Base-by-base conservation (phyloP, 805 yeast species). In the Cyberlindnera galapagoensis region DNA sequence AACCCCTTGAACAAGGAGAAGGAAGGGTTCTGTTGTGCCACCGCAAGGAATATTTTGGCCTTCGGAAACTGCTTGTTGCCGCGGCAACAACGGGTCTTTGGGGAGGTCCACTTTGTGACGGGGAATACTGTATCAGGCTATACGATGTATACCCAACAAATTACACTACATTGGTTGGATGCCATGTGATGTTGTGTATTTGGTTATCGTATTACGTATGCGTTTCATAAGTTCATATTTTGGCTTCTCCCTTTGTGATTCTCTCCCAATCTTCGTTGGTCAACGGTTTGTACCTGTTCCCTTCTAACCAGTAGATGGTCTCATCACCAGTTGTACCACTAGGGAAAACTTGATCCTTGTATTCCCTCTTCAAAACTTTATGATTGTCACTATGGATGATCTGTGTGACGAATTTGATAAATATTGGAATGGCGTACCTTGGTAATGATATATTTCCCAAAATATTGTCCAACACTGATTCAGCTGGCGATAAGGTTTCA, bases 391-490 rank as follows among this genome's bases (percentile, higher is more conserved):
- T 75, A 28, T 75, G 71, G 44, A 71, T 70, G 39, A 87, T 78
- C 31, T 61, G 59, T 21, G 61, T 53, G 24, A 74, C 79, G 49
- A 86, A 71, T 53, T 86, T 82, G 32, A 86, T 58, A 51, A 88
- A 86, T 23, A 80, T 67, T 0, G 97, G 97, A 21, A 85, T 65
- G 0, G 97, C 94, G 59, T 83, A 88, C 46, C 71, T 76, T 16
- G 97, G 96, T 39, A 88, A 65, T 21, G 71, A 63, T 18, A 69
- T 52, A 27, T 56, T 50, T 18, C 41, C 25, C 8, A 70, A 60
- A 24, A 75, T 39, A 9, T 55, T 55, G 6, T 59, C 46, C 30
- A 76, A 55, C 3, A 74, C 51, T 10, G 49, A 42, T 12, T 42
- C 43, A 7, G 31, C 26, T 1, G 28, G 30, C 11, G 66, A 67